phyloP scores from a whole-genome alignment of 2,329 filamentous ascomycete genomes.

The Trichoderma harzianum region DNA sequence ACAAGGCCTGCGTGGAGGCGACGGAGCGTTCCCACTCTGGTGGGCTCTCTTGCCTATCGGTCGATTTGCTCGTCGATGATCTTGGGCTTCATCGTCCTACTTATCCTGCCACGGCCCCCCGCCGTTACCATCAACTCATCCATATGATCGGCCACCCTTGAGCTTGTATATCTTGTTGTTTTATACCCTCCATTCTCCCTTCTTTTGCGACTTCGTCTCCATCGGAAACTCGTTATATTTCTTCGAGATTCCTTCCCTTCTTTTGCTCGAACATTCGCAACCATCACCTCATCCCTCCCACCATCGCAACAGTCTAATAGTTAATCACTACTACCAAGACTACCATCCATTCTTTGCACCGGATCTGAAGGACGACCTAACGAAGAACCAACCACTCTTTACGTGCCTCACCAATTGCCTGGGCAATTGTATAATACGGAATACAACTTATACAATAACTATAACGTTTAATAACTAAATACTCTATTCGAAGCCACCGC shows the following conservation, averaged over 20 bases:
- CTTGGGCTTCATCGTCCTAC: conserved; percentile 42
- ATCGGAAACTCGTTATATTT: conserved; percentile 38
- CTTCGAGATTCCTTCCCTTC: conserved; percentile 42
- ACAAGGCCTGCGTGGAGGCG: conserved; percentile 40
- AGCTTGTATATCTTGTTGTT: conserved; percentile 41
- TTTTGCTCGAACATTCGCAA: conserved; percentile 33
- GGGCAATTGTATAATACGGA: conserved; percentile 17
- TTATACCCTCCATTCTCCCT: conserved; percentile 49
- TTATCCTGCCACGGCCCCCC: conserved; percentile 46
- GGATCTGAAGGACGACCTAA: conserved; percentile 20
- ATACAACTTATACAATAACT: conserved; percentile 3
- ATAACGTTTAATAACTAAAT: conserved; percentile 14
- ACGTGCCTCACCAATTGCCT: conserved; percentile 10
- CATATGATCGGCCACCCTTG: conserved; percentile 49
- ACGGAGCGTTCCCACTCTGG: conserved; percentile 21
- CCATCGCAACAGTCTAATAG: conserved; percentile 26
- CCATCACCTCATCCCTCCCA: conserved; percentile 25
- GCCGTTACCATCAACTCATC: conserved; percentile 39
- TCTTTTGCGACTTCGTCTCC: conserved; percentile 36
- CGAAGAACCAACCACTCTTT: conserved; percentile 20
- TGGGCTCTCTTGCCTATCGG: conserved; percentile 20
- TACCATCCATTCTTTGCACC: conserved; percentile 42
- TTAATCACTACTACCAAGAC: conserved; percentile 33
- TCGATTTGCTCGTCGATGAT: conserved; percentile 33
- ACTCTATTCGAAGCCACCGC: background rate